Base-by-base conservation (phyloP, 176 grass and related monocot species). In the Tillandsia leiboldiana region DNA sequence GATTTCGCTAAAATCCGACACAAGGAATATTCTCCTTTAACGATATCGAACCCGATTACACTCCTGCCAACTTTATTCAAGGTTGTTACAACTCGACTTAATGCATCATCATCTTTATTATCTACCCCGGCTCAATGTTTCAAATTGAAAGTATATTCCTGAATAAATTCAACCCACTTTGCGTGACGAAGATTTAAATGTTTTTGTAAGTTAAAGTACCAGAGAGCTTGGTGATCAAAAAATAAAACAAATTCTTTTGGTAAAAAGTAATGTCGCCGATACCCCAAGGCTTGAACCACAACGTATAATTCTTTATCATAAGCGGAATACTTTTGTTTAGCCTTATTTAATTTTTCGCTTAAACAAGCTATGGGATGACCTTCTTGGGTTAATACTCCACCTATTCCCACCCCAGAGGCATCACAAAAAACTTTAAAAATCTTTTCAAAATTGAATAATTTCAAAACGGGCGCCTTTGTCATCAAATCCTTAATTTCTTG, bases 251-350 rank as follows among this genome's bases (percentile, higher is more conserved):
- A 72, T 58, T 59, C 24, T 33, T 72, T 72, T 0, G 51, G 26
- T 12, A 23, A 72, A 1, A 72, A 15, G 11, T 72, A 72, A 0
- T 72, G 24, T n/a, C 58, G 11, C 52, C 26, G 48, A 18, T 9
- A 57, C 11, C 58, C 2, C 11, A 72, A 17, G 1, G 26, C 51
- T n/a, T 13, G 1, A 9, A 47, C 23, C 0, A 72, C 28, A 15
- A 24, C 52, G 18, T 72, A 72, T 3, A 72, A 11, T 9, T 57
- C 70, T 24, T 72, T 59, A 13, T 47, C 51, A n/a, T 72, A 72
- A 26, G 23, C 48, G 3, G 26, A 11, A 48, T 72, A 47, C 1
- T 72, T 72, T 11, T 57, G 24, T 4, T 24, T 10, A 17, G 7
- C 12, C 3, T 12, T 12, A 72, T 10, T 72, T 9, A 72, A 10